These are phyloP conservation scores for Leccinum griseonigrum DNA, from an alignment of 1,284 basidiomycete genomes.

Conservation along the genomic window DNA sequence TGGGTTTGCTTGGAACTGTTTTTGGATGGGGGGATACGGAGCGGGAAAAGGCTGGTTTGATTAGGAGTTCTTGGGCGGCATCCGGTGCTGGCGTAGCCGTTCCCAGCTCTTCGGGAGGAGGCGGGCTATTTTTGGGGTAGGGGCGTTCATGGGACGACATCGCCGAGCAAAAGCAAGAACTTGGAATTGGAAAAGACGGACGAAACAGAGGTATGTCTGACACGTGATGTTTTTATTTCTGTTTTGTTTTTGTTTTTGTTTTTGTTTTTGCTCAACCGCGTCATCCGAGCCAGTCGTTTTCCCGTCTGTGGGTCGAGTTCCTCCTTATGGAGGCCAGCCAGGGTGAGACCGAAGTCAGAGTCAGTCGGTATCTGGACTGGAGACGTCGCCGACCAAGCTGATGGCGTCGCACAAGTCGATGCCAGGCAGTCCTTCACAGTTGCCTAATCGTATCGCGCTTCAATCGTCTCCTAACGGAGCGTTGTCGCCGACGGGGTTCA, in stretches of 20 bases:
- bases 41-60: conserved; percentile 80
- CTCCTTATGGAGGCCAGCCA: conserved; percentile 84
- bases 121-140: conserved; percentile 48
- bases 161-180: conserved; percentile 43
- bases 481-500: conserved; percentile 34
- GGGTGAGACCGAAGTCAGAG: conserved; percentile 34
- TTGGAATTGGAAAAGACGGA: conserved; percentile 70
- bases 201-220: conserved; percentile 62
- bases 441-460: conserved; percentile 20
- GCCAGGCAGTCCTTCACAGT: conserved; percentile 48
- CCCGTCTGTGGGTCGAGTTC: conserved; percentile 94
- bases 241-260: background rate
- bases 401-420: conserved; percentile 41
- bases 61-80: conserved; percentile 48
- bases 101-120: conserved; percentile 16
- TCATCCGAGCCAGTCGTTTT: conserved; percentile 76
- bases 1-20: conserved; percentile 84
- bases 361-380: conserved; percentile 6
- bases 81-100: conserved; percentile 34
- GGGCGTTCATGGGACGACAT: conserved; percentile 27
- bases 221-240: background rate
- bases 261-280: conserved; percentile 1
- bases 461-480: conserved; percentile 17
- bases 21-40: conserved; percentile 90
- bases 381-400: conserved; percentile 33